Evolutionary conservation across 805 yeast genomes (phyloP), one percentile per base, ranked within the genome.

Genomic region (Kregervanrija pseudodelftensis): DNA sequence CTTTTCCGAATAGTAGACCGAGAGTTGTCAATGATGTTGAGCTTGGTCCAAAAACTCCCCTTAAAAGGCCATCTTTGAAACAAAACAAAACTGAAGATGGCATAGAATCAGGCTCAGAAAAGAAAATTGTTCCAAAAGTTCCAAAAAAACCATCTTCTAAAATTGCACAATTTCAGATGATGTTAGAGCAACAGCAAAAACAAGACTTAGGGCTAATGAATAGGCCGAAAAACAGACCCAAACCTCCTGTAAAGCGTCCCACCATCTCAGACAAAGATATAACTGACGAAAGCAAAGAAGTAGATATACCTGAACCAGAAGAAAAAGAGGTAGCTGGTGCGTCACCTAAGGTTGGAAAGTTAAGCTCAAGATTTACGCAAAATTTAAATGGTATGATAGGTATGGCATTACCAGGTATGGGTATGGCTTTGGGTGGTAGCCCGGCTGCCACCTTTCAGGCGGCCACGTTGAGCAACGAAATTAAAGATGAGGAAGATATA

Each of bases 161-260:
- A 49, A 85, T 85, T 48, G 89, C 90, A 1, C 89, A 89, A 0
- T 85, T 85, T 60, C 95, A 85, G 57, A 84, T 82, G 55, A 78
- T 82, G 83, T 68, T 85, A 44, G 76, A 75, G 41, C 69, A 70
- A 48, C 73, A 71, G 49, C 80, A 76, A 55, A 58, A 62, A 33
- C 63, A 68, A 45, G 69, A 69, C 37, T 33, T 52, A 38, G 59
- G 55, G 2, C 13, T 54, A 10, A n/a, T 60, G 13, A 17, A 38
- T 7, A 41, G 30, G 14, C 36, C 42, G 2, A 51, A 45, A 28
- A 34, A 50, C 4, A 49, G 44, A 17, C 65, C 64, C 1, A 39
- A 49, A 8, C 30, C 53, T 11, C 63, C 64, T 33, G 30, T 38
- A 1, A 43, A 45, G 31, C 45, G 62, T 39, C 61, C 65, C 10